These are phyloP conservation scores for Colletotrichum liriopes DNA, from an alignment of 2,329 filamentous ascomycete genomes.

Conservation along the genomic window DNA sequence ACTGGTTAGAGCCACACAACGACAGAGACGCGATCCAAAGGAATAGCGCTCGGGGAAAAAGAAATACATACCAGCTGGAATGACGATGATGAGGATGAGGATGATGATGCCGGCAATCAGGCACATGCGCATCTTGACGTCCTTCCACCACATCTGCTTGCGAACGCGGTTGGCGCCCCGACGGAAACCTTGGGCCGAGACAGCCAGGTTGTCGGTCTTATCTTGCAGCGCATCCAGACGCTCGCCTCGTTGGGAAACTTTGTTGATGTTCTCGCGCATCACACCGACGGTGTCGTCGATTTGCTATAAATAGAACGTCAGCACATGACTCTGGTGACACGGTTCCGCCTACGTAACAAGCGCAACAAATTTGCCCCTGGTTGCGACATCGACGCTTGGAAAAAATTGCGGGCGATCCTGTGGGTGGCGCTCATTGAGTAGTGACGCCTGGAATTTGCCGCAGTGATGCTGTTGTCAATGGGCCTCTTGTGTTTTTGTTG, in stretches of 20 bases:
- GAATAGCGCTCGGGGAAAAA: constrained; percentile 16
- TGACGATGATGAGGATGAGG: constrained; percentile 92
- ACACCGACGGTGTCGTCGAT: constrained; percentile 96
- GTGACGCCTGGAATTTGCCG: no score
- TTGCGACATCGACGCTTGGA: constrained; percentile 7
- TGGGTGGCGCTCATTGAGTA: not conserved
- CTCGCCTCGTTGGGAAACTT: constrained; percentile 93
- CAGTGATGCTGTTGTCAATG: not conserved
- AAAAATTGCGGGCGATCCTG: not conserved
- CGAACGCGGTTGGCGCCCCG: constrained; percentile 96
- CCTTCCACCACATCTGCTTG: constrained; percentile 99
- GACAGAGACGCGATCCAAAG: constrained; percentile 39
- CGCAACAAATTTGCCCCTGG: constrained; percentile 34
- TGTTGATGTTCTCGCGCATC: constrained; percentile 98
- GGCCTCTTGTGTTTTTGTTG: not conserved
- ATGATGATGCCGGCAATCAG: constrained; percentile 92
- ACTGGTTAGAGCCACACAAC: constrained; percentile 30
- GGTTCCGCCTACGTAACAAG: constrained; percentile 13
- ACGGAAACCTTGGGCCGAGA: constrained; percentile 95
- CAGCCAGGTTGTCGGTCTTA: constrained; percentile 94
- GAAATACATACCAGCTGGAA: constrained; percentile 83
- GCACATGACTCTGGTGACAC: constrained; percentile 38
- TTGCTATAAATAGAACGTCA: constrained; percentile 74
- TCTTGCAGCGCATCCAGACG: constrained; percentile 90
- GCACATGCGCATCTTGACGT: constrained; percentile 99